phyloP scores from a whole-genome alignment of 768 basidiomycete genomes.

The Calocybe gangraenosa region DNA sequence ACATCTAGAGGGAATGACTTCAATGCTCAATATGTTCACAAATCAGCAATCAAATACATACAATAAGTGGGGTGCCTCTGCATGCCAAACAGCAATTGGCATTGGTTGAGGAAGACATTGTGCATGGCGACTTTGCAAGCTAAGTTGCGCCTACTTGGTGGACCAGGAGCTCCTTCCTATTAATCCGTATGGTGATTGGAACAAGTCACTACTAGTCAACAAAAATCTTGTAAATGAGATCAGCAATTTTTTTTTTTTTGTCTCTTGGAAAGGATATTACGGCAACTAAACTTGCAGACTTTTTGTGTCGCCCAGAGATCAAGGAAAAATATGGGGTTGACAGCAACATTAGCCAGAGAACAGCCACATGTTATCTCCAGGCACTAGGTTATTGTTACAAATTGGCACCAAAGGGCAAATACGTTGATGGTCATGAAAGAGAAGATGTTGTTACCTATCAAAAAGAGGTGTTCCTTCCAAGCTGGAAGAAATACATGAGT shows the following conservation, averaged over 20 bases:
- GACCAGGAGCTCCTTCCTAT: conserved; percentile 19
- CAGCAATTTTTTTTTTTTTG: conserved; percentile 19
- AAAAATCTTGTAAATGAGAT: conserved; percentile 27
- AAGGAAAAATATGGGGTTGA: background rate
- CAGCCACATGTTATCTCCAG: conserved; percentile 24
- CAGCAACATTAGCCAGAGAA: conserved; percentile 1
- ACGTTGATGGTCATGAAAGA: conserved; percentile 30
- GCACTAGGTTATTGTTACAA: conserved; percentile 24
- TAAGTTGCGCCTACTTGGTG: too few relatives aligned
- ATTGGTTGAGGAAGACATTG: too few relatives aligned
- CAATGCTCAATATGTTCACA: too few relatives aligned
- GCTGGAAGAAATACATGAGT: conserved; percentile 9
- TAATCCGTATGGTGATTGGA: conserved; percentile 26
- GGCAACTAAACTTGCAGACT: conserved; percentile 21
- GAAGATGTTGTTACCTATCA: conserved; percentile 30
- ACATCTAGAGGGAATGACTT: too few relatives aligned
- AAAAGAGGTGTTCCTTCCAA: conserved; percentile 18
- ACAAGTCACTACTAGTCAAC: conserved; percentile 23
- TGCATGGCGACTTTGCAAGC: too few relatives aligned
- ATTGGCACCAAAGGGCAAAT: conserved; percentile 23
- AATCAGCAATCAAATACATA: too few relatives aligned
- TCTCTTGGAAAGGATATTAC: conserved; percentile 22
- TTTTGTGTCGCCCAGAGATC: conserved; percentile 11
- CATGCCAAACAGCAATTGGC: too few relatives aligned
- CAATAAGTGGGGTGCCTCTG: too few relatives aligned